Percentiles rank a stretch among this genome's conserved stretches.
These are phyloP conservation scores for Cystobasidiaceae sp. DNA, from an alignment of 1,284 basidiomycete species.

Conservation along the genomic window DNA sequence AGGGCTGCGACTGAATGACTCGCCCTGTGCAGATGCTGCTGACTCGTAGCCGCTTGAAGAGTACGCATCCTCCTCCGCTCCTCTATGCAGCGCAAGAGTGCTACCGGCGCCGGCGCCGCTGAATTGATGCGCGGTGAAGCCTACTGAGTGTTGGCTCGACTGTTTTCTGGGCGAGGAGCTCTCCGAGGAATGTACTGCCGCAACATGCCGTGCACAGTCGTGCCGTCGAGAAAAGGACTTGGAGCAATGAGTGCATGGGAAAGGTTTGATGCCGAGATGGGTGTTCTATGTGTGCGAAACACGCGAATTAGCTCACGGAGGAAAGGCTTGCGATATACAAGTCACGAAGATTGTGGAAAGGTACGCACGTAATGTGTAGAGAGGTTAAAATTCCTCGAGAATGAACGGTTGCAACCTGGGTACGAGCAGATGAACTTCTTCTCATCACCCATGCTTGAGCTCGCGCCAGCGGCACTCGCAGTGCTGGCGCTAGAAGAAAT, in stretches of 20 bases:
- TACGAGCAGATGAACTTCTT: constrained; percentile 37
- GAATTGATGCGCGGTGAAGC: too few species aligned
- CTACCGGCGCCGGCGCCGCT: too few species aligned
- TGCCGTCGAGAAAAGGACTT: constrained; percentile 41
- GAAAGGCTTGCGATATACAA: neutral
- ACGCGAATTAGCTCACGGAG: neutral
- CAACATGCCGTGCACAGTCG: constrained; percentile 40
- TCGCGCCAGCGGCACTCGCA: neutral
- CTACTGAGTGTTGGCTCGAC: too few species aligned
- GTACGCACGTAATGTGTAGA: constrained; percentile 37
- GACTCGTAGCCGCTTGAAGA: too few species aligned
- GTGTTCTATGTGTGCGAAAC: constrained; percentile 1
- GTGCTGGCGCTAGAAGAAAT: too few species aligned
- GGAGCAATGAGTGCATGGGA: constrained; percentile 38
- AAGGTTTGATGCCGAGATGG: constrained; percentile 28
- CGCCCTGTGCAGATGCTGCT: neutral
- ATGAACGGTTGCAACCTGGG: constrained; percentile 36
- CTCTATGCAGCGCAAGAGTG: too few species aligned
- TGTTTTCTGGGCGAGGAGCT: too few species aligned
- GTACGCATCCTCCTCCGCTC: too few species aligned
- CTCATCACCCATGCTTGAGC: neutral
- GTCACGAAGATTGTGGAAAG: neutral
- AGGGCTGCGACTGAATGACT: neutral
- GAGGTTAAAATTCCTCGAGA: constrained; percentile 42
- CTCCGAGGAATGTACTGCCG: constrained; percentile 35